These are phyloP conservation scores for Elsinoe fawcettii DNA, from an alignment of 2,329 filamentous ascomycete species.

Conservation along the genomic window DNA sequence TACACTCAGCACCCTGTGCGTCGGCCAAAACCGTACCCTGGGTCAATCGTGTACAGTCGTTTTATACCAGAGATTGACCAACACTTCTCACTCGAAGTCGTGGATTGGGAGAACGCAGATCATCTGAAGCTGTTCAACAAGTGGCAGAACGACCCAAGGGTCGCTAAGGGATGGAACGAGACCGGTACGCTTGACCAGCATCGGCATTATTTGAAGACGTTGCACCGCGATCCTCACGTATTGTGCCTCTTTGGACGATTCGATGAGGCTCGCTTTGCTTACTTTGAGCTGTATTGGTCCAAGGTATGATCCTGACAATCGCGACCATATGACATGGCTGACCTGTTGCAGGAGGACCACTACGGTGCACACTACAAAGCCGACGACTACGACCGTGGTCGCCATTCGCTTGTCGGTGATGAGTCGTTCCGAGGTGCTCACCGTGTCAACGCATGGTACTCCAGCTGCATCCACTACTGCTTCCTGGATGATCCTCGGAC, in stretches of 20 bases:
- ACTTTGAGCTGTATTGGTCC: conserved; percentile 76
- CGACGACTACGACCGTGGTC: conserved; percentile 50
- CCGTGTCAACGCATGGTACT: conserved; percentile 52
- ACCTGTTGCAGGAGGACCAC: conserved; percentile 45
- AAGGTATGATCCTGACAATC: conserved; percentile 39
- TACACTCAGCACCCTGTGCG: conserved; percentile 64
- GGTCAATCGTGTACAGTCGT: conserved; percentile 66
- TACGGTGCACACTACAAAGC: conserved; percentile 52
- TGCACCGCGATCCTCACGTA: conserved; percentile 65
- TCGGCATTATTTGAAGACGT: conserved; percentile 58
- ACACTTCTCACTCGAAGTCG: conserved; percentile 68
- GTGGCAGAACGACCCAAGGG: conserved; percentile 79
- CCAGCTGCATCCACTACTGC: conserved; percentile 50
- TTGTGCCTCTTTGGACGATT: conserved; percentile 64
- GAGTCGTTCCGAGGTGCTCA: conserved; percentile 47
- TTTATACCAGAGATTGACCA: conserved; percentile 69
- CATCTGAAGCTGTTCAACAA: conserved; percentile 66
- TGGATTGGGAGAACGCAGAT: conserved; percentile 56
- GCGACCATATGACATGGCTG: conserved; percentile 2
- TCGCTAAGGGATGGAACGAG: conserved; percentile 73
- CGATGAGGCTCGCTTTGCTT: conserved; percentile 63
- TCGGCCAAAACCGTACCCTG: conserved; percentile 61
- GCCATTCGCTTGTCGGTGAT: conserved; percentile 54
- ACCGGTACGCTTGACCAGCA: conserved; percentile 69
- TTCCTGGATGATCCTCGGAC: conserved; percentile 54